These are phyloP conservation scores for Globisporangium alternatum DNA, from an alignment of 352 stramenopile genomes.

Conservation along the genomic window DNA sequence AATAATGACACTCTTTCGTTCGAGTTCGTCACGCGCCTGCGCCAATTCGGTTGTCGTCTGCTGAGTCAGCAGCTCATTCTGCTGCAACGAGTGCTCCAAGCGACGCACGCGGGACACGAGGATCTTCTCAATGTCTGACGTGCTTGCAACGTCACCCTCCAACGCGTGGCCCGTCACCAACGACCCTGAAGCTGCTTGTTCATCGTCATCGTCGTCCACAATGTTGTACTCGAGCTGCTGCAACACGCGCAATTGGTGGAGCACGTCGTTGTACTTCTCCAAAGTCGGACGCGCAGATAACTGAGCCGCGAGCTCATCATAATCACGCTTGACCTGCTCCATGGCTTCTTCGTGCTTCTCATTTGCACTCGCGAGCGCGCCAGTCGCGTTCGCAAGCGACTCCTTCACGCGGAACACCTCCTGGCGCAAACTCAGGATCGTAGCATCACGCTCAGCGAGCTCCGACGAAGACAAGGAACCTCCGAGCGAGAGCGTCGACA, in stretches of 20 bases:
- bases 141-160: neutral
- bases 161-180: conserved; percentile 14
- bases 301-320: conserved; percentile 37
- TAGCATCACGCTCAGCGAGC: conserved; percentile 52
- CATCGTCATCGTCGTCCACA: conserved; percentile 57
- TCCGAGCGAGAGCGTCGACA: neutral
- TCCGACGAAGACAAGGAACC: conserved; percentile 19
- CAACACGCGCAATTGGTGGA: conserved; percentile 89
- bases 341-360: conserved; percentile 32
- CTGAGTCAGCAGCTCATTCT: conserved; percentile 50
- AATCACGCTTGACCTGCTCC: conserved; percentile 21
- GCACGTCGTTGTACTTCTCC: conserved; percentile 85
- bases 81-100: conserved; percentile 65
- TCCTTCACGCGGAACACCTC: conserved; percentile 65
- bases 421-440: conserved; percentile 48
- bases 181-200: conserved; percentile 10
- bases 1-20: conserved; percentile 36
- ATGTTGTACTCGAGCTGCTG: conserved; percentile 91
- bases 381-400: conserved; percentile 24
- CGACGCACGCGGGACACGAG: conserved; percentile 64
- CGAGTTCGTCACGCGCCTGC: conserved; percentile 27
- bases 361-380: conserved; percentile 25
- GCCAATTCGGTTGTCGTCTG: conserved; percentile 33
- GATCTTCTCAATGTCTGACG: conserved; percentile 53
- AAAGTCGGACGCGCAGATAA: conserved; percentile 74